A percentile compares a stretch with the other conserved stretches of the same genome.
phyloP scores from a whole-genome alignment of 768 basidiomycete species.

The Calocybe cyanea region DNA sequence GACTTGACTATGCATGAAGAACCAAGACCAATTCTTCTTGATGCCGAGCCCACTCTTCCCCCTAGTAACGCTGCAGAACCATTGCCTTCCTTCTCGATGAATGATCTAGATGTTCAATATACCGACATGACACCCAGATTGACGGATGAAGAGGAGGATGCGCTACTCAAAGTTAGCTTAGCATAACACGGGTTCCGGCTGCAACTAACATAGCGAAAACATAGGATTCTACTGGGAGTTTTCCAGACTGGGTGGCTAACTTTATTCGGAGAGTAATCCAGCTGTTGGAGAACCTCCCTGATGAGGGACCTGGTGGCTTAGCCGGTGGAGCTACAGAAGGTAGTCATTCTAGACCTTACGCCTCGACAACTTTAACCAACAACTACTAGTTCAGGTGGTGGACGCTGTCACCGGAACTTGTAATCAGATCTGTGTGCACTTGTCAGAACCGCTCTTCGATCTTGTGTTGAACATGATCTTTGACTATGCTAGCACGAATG shows the following conservation, averaged over 20 bases:
- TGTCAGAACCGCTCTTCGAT: conserved; percentile 73
- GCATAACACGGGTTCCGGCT: not conserved
- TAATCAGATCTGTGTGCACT: conserved; percentile 72
- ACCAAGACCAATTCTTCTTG: conserved; percentile 21
- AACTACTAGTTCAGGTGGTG: conserved; percentile 58
- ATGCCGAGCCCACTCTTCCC: conserved; percentile 31
- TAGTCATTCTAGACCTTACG: conserved; percentile 17
- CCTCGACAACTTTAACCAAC: not conserved
- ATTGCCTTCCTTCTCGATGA: conserved; percentile 35
- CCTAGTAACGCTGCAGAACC: conserved; percentile 18
- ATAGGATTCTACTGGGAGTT: conserved; percentile 64
- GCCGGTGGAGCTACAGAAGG: conserved; percentile 67
- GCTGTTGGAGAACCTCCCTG: conserved; percentile 81
- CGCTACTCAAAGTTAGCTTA: conserved; percentile 45
- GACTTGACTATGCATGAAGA: conserved; percentile 48
- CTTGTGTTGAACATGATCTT: conserved; percentile 79
- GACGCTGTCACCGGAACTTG: conserved; percentile 75
- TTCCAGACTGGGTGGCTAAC: conserved; percentile 80
- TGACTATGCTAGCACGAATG: conserved; percentile 77
- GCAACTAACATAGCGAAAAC: not conserved
- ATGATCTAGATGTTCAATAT: conserved; percentile 35
- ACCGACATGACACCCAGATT: conserved; percentile 38
- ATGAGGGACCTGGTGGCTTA: conserved; percentile 65
- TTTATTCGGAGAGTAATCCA: conserved; percentile 78
- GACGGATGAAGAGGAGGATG: conserved; percentile 66